Base-by-base conservation (phyloP, 345 rosid species). In the Sisymbrium irio region DNA sequence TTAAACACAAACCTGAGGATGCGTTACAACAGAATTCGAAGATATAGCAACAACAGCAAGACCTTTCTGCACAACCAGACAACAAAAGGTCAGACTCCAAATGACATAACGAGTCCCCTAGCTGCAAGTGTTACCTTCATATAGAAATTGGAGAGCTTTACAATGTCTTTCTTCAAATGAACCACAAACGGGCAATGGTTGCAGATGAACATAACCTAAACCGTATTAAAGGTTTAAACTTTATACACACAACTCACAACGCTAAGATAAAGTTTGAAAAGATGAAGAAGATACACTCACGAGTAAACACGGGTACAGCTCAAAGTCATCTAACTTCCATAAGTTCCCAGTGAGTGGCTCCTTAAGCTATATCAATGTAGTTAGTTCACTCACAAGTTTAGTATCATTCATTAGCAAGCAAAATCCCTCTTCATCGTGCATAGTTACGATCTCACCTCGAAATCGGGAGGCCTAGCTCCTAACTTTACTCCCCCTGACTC, bases 161-260 rank as follows among this genome's bases (percentile, higher is more conserved):
- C 91, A 50, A 91, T 63, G 72, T 86, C 89, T 77, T 93, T 91
- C 89, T 89, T 88, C 84, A 91, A 77, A 81, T 85, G 97, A 76
- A 76, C 89, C 69, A 93, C 98, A 88, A 93, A 93, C 0, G 98
- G 94, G 78, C 98, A 93, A 79, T 91, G 98, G 65, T 91, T 91
- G 82, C 95, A 93, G 33, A 91, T 81, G 74, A 91, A 91, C 93
- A 93, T 88, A 67, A 89, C 97, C 94, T 91, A 82, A 45, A 64
- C n/a, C 15, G 9, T 15, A n/a, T 4, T 42, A 20, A 13, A 4
- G 9, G 1, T 51, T 51, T 1, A 27, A 27, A 13, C 58, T 57
- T 40, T 33, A 65, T 9, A 65, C 6, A 65, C 35, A 65, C 36
- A 67, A 64, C 32, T 33, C 6, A 19, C 14, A n/a, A 62, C 18